Conservation (phyloP, 2,329 filamentous ascomycete species). For the Biscogniauxia mediterranea region DNA sequence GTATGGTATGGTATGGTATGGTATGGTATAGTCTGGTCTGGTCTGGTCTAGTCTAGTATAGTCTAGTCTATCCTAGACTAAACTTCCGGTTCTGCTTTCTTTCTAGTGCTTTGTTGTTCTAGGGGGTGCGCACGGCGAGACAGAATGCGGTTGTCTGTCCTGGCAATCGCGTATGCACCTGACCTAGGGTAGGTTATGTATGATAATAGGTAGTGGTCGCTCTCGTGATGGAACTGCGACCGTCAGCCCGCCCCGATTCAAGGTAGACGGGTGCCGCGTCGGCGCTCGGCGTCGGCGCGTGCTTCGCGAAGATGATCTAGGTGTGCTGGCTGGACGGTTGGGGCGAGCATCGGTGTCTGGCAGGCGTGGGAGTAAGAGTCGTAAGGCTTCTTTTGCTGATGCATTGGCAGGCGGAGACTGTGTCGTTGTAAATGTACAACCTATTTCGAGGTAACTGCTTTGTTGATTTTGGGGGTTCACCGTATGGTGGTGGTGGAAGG, state of each 20-base stretch:
- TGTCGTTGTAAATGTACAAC: background rate
- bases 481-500: constrained; percentile 17
- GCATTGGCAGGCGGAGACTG: constrained; percentile 46
- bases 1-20: background rate
- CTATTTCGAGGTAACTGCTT: constrained; percentile 6
- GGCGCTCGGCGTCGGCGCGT: constrained; percentile 59
- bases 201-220: constrained; percentile 1
- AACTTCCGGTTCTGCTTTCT: constrained; percentile 3
- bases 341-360: constrained; percentile 57
- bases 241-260: constrained; percentile 38
- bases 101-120: background rate
- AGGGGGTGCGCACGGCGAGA: too few relatives aligned
- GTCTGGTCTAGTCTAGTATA: too few relatives aligned
- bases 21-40: too few relatives aligned
- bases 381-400: constrained; percentile 49
- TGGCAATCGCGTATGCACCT: too few relatives aligned
- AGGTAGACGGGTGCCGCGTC: constrained; percentile 49
- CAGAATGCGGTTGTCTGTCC: too few relatives aligned
- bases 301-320: constrained; percentile 49
- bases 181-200: too few relatives aligned
- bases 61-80: too few relatives aligned
- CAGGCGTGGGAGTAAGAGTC: constrained; percentile 46
- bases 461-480: constrained; percentile 17
- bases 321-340: constrained; percentile 48
- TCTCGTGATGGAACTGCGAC: background rate